Percentiles rank a stretch among this genome's conserved stretches.
Conservation (phyloP, 2,329 filamentous ascomycete species). For the Aspergillus intermedius region DNA sequence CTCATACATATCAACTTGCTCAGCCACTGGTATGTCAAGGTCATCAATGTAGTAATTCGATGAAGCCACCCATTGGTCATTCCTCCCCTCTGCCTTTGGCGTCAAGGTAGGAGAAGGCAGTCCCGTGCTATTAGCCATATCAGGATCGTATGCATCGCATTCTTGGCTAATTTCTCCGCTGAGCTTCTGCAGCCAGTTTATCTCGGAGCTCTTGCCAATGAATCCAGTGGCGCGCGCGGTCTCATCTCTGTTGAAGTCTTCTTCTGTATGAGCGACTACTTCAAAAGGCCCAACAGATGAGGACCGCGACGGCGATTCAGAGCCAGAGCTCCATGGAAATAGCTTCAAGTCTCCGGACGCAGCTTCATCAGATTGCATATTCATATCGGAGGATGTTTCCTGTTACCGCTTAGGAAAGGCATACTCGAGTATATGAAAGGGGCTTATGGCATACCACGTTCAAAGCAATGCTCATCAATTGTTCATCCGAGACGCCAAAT, state of each 20-base stretch:
- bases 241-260: constrained; percentile 38
- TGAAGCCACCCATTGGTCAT: constrained; percentile 21
- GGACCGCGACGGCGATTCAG: constrained; percentile 16
- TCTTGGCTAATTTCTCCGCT: constrained; percentile 26
- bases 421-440: background rate
- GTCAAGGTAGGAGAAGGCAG: constrained; percentile 23
- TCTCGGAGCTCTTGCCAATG: constrained; percentile 40
- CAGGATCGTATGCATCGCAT: constrained; percentile 12
- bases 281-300: constrained; percentile 30
- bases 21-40: constrained; percentile 28
- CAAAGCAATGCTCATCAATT: constrained; percentile 28
- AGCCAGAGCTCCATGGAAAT: constrained; percentile 10
- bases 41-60: constrained; percentile 38
- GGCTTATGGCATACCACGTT: constrained; percentile 20
- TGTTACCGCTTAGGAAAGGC: constrained; percentile 15
- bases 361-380: constrained; percentile 15
- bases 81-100: constrained; percentile 14
- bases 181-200: constrained; percentile 39
- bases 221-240: constrained; percentile 35
- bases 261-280: constrained; percentile 34
- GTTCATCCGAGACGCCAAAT: constrained; percentile 31
- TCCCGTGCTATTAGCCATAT: constrained; percentile 14
- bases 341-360: constrained; percentile 13
- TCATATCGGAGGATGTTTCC: constrained; percentile 18
- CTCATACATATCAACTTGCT: constrained; percentile 29